Base-by-base conservation (phyloP, 2,329 filamentous ascomycete species). In the Purpureocillium takamizusanense region DNA sequence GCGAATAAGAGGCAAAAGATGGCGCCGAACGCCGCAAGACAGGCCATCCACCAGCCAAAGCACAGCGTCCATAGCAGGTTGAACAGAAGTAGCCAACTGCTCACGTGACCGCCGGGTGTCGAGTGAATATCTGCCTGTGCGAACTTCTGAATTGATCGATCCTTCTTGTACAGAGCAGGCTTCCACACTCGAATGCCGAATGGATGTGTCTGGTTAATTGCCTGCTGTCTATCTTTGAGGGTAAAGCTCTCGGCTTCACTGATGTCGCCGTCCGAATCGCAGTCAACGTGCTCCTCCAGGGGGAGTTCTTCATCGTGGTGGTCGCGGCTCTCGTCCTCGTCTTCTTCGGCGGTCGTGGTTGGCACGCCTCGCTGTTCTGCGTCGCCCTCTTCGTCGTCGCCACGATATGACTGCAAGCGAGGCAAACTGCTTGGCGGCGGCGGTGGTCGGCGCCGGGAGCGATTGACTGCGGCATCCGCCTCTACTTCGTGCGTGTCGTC, bases 171-270 rank as follows among this genome's bases (percentile, higher is more conserved):
- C 46, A 98, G 62, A 2, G 92, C 94, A 32, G 92, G 92, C 62
- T 98, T 98, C 92, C 92, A 98, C 46, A 98, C 86, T 58, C 94
- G 81, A 57, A 98, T 97, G 70, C 92, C 92, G 53, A 98, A 98
- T 1, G 92, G 92, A 69, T 98, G 92, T 1, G 92, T 98, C 60
- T 95, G 83, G 64, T 98, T 98, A 70, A 98, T 98, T 47, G 92
- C 92, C 58, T 95, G 81, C 63, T 98, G 92, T 40, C 92, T 80
- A 60, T 98, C 92, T 60, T 94, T 95, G 51, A 98, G 74, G 0
- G 92, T 98, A 59, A 98, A 98, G 66, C 90, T 97, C 64, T 95
- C 92, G 1, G 92, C 85, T 51, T 97, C 92, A 59, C 90, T 95
- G 37, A 89, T 54, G 42, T 84, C 79, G 42, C 67, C 79, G 25